phyloP scores from a whole-genome alignment of 257 asterid genomes.

The Lavandula angustifolia region DNA sequence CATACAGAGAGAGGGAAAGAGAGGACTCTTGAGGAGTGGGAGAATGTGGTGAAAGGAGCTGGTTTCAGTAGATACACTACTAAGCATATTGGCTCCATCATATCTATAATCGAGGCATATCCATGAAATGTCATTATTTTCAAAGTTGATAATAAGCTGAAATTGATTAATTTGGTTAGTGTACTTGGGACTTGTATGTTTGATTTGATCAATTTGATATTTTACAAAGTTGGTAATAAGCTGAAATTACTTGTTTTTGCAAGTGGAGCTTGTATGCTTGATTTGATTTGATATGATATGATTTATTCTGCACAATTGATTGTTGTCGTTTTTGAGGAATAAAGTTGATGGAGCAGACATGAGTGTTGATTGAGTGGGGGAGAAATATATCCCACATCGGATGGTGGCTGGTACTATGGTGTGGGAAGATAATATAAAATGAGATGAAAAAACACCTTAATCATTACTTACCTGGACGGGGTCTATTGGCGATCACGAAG shows the following conservation, averaged over 20 bases:
- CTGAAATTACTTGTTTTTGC: no score
- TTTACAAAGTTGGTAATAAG: no score
- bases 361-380: no score
- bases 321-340: no score
- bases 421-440: background rate
- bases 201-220: no score
- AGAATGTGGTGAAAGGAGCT: constrained; percentile 36
- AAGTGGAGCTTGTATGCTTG: no score
- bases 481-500: constrained; percentile 28
- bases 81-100: constrained; percentile 26
- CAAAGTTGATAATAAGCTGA: no score
- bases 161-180: no score
- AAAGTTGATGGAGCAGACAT: no score
- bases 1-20: constrained; percentile 58
- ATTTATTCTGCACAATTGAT: no score
- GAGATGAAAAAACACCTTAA: background rate
- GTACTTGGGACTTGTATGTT: background rate
- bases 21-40: constrained; percentile 52
- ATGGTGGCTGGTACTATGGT: background rate
- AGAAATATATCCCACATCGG: constrained; percentile 8
- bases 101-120: constrained; percentile 47
- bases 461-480: constrained; percentile 35
- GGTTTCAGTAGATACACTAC: constrained; percentile 45
- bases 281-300: no score
- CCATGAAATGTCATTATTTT: constrained; percentile 31